Evolutionary conservation across 192 early-diverging fungal genomes (phyloP).

Genomic region (Blastocladiella britannica): DNA sequence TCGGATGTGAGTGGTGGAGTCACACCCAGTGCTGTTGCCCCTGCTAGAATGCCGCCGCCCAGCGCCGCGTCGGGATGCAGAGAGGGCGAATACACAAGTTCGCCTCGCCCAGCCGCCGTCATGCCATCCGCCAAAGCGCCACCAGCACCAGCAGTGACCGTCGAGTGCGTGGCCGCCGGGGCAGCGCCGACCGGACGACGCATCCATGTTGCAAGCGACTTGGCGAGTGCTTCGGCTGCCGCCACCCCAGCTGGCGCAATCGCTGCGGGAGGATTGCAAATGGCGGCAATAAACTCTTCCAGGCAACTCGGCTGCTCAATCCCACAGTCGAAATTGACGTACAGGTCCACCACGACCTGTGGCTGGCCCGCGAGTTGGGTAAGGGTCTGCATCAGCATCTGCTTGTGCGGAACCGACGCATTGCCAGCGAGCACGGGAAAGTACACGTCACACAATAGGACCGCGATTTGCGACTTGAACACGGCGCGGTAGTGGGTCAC

Average conservation of each 20-base stretch:
- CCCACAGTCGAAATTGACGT: conserved; percentile 42
- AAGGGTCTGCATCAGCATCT: conserved; percentile 26
- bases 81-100: no score
- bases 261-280: conserved; percentile 21
- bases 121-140: no score
- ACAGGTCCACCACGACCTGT: conserved; percentile 32
- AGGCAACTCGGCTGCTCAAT: conserved; percentile 21
- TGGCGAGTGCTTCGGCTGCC: not conserved
- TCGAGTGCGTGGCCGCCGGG: no score
- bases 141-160: no score
- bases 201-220: conserved; percentile 5
- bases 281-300: conserved; percentile 25
- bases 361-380: not conserved
- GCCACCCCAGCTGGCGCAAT: conserved; percentile 5
- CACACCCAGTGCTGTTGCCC: no score
- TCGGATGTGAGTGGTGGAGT: no score
- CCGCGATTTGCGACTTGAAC: conserved; percentile 35
- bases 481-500: conserved; percentile 20
- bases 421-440: conserved; percentile 39
- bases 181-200: no score
- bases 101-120: no score
- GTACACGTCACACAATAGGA: conserved; percentile 32
- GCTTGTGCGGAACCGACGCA: conserved; percentile 30
- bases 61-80: no score
- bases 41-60: no score